Evolutionary conservation across 331 rosid species (phyloP), one percentile per base, ranked within the genome.

Genomic region (Telfairia occidentalis): DNA sequence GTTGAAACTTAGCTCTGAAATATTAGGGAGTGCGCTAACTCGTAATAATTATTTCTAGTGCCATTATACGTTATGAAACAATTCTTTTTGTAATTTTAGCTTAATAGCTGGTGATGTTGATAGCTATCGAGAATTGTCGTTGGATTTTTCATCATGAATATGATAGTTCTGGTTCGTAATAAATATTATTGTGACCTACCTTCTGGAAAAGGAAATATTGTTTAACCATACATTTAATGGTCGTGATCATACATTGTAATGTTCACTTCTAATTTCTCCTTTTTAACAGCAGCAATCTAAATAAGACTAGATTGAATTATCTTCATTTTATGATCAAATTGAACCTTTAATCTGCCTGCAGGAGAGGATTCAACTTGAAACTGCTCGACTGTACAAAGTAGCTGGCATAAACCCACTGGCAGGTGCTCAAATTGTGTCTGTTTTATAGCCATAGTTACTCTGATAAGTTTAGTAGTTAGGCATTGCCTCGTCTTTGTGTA

Each of bases 351-450:
- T 49, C 58, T 76, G 30, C 80, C 71, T 84, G 85, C 86, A 95
- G 99, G 99, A 95, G 86, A 88, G 89, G 82, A 90, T 95, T 84
- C 99, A 92, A 76, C 89, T 90, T 42, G 92, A 92, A 85, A 95
- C 96, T 45, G 99, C 97, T 35, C 85, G 97, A 32, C 76, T 95
- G 77, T 95, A 92, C 87, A 95, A 90, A 77, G 60, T 92, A 84
- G 99, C 97, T 3, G 85, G 92, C 82, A 87, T 95, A 81, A 95
- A 95, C 85, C 97, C 99, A 26, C 71, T 95, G 18, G 97, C 99
- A 82, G 99, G 99, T 95, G 79, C 80, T 73, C 9, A 28, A 63
- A 46, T 74, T 46, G 58, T 46, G 18, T 12, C 18, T 10, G 78
- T 69, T 76, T 52, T 40, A 38, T 16, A 43, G 53, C 53, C 37